Conservation (phyloP, 192 early-diverging fungal genomes). For the Coemansia biformis region DNA sequence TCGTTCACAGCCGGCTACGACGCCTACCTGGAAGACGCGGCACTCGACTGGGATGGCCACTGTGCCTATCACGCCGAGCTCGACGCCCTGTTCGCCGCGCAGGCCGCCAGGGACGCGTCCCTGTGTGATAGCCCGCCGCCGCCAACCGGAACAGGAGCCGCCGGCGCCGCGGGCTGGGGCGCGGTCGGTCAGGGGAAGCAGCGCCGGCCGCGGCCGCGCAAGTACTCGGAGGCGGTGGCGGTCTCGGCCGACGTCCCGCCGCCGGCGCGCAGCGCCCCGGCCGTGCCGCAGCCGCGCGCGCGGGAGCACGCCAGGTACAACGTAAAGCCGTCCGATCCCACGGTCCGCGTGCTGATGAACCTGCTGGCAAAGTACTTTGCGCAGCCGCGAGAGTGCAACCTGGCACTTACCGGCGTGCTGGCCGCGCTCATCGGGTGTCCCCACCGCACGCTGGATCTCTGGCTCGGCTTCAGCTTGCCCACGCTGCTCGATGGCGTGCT, state of each 20-base stretch:
- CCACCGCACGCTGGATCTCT: constrained; percentile 59
- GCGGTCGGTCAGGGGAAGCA: too few relatives aligned
- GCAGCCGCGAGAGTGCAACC: constrained; percentile 81
- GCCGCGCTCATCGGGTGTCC: constrained; percentile 76
- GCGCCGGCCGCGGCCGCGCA: constrained; percentile 41
- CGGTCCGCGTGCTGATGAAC: constrained; percentile 62
- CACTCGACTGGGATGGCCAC: constrained; percentile 46
- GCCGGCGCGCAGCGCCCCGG: neutral
- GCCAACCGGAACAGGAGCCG: neutral
- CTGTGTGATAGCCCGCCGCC: neutral
- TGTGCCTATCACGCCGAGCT: constrained; percentile 39
- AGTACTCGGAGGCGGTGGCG: constrained; percentile 46
- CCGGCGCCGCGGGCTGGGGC: too few relatives aligned
- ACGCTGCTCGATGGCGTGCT: constrained; percentile 38
- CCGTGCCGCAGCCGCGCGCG: neutral
- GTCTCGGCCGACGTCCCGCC: neutral
- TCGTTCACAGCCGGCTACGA: constrained; percentile 46
- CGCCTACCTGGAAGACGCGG: constrained; percentile 55
- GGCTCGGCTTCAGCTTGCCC: constrained; percentile 59
- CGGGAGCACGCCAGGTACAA: constrained; percentile 27
- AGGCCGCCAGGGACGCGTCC: constrained; percentile 22
- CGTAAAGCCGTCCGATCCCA: constrained; percentile 56
- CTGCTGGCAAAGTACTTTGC: constrained; percentile 75
- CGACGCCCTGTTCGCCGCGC: constrained; percentile 36
- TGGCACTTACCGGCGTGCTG: constrained; percentile 86